Evolutionary conservation across 106 monocot species (phyloP), one percentile per base, ranked within the genome.

Genomic region (Dioscorea dumetorum): DNA sequence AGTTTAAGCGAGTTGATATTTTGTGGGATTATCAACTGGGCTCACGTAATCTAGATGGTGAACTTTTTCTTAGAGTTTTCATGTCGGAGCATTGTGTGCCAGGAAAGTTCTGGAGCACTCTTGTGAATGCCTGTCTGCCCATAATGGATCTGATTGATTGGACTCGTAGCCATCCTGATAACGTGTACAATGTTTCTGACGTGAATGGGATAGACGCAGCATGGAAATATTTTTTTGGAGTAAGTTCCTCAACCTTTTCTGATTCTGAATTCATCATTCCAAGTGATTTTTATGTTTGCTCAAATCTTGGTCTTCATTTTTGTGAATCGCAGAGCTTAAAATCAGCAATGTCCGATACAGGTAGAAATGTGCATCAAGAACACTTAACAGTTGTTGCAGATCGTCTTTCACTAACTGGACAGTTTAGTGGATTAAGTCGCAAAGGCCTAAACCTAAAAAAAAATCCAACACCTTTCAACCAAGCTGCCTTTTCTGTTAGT

Each of bases 131-230:
- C 34, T 99, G 92, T 68, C 64, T 90, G n/a, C 97, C 88, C 49
- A 74, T 99, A 67, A 90, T 85, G 82, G 85, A 77, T 35, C 74
- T 92, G 67, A 99, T 99, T 69, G 89, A 99, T 73, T 99, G 97
- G 97, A 69, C 78, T 6, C 64, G 74, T 17, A 92, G 97, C 33
- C 87, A 77, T 69, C 97, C 97, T 5, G 72, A 83, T 28, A 75
- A 58, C 51, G 59, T 83, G 22, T 66, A 63, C 59, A 77, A 85
- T 68, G 62, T 77, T 52, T 78, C 58, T 62, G 62, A 21, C 4
- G 58, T 64, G 17, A 72, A 74, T 83, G 97, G 97, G 19, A 83
- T 99, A 61, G 75, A 72, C 76, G 72, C 79, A 72, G 79, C 90
- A 68, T 87, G 89, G 87, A 64, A 52, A 32, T 87, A 78, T 53